phyloP scores from a whole-genome alignment of 2,329 filamentous ascomycete genomes.

The Didymella pomorum region DNA sequence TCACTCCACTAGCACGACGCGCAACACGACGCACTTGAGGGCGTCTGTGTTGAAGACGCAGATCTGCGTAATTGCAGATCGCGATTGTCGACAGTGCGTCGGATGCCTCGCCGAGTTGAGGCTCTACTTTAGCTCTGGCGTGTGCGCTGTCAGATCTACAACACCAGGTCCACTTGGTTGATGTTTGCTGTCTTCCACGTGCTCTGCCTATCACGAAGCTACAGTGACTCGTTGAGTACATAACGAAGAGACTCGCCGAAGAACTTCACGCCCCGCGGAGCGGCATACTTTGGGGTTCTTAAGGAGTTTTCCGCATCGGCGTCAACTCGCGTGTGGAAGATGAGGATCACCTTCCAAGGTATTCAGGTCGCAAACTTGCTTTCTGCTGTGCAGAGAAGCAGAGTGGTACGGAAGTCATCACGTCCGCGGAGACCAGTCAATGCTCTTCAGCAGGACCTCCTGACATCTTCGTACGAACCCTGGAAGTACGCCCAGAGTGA shows the following conservation, averaged over 20 bases:
- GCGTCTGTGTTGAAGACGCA: background rate
- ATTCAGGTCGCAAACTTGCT: background rate
- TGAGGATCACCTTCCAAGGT: background rate
- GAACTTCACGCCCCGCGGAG: background rate
- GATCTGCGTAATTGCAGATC: background rate
- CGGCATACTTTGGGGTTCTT: background rate
- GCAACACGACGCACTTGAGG: background rate
- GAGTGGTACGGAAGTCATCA: background rate
- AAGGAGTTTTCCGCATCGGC: background rate
- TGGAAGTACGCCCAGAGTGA: background rate
- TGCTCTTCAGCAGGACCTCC: background rate
- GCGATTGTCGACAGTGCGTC: slow-evolving; percentile 4
- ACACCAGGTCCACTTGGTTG: slow-evolving; percentile 5
- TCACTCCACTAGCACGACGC: background rate
- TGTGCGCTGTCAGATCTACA: slow-evolving; percentile 1
- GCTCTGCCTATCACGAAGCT: slow-evolving; percentile 12
- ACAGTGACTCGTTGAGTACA: background rate
- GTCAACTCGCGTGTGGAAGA: background rate
- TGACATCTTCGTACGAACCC: background rate
- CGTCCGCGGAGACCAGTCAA: background rate
- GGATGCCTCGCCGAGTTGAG: slow-evolving; percentile 12
- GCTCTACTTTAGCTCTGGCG: slow-evolving; percentile 13
- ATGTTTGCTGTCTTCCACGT: slow-evolving; percentile 1
- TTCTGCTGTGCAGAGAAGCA: background rate
- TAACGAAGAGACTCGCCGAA: background rate